phyloP scores from a whole-genome alignment of 2,329 filamentous ascomycete genomes.

The Fusarium concolor region DNA sequence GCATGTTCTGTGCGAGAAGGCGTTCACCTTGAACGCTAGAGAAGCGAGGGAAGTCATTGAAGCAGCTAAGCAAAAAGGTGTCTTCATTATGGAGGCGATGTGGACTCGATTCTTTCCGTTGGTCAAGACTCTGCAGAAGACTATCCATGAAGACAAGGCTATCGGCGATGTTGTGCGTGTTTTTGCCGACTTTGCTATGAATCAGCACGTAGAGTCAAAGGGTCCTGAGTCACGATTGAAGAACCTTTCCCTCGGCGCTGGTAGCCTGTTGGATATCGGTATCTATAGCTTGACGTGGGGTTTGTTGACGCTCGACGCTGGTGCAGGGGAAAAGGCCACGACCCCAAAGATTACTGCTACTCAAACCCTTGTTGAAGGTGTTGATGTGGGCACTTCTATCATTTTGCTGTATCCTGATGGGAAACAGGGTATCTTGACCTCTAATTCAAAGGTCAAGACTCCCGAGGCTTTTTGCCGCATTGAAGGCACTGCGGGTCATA shows the following conservation, averaged over 20 bases:
- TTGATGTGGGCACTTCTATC: conserved; percentile 52
- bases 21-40: conserved; percentile 55
- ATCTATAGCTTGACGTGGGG: conserved; percentile 59
- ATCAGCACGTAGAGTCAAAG: conserved; percentile 50
- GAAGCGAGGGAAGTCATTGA: conserved; percentile 56
- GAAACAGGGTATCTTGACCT: conserved; percentile 57
- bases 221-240: conserved; percentile 50
- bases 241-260: conserved; percentile 56
- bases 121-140: conserved; percentile 48
- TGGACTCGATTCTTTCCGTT: conserved; percentile 59
- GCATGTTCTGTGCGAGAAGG: conserved; percentile 60
- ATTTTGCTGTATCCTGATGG: conserved; percentile 55
- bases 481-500: conserved; percentile 54
- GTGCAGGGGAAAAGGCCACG: conserved; percentile 43
- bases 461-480: conserved; percentile 51
- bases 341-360: conserved; percentile 52
- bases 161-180: conserved; percentile 55
- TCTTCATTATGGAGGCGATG: conserved; percentile 61
- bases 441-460: conserved; percentile 48
- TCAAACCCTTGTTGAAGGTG: conserved; percentile 51
- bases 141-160: conserved; percentile 54
- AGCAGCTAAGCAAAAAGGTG: conserved; percentile 53
- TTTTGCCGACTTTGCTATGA: conserved; percentile 55
- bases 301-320: conserved; percentile 50
- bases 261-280: conserved; percentile 57